Base-by-base conservation (phyloP, 176 grass and related monocot genomes). In the Oryza australiensis region DNA sequence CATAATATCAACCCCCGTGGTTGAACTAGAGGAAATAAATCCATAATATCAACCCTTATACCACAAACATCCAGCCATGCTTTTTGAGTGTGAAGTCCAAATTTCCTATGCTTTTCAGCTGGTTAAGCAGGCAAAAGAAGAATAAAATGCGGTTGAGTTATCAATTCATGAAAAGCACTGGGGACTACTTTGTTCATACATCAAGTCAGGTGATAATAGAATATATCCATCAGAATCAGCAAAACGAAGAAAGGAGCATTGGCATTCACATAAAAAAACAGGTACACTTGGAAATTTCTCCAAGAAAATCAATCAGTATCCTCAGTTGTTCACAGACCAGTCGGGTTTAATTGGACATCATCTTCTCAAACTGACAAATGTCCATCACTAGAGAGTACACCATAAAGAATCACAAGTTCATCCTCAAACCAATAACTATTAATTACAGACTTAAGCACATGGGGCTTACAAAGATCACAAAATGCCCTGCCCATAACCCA, bases 381-480 rank as follows among this genome's bases (percentile, higher is more conserved):
- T 62, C 78, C 72, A 85, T 77, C 68, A 66, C 83, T 82, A 67
- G 35, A 76, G 14, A 77, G 42, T 82, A 77, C 73, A 78, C 29
- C 74, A 76, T 23, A 63, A 86, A 90, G 67, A 83, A 90, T 78
- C 73, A 73, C 68, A 68, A 10, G 69, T 82, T 73, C 68, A 7
- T 82, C 64, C 72, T 78, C 79, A 79, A 60, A 86, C 74, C 62
- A 77, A 35, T 20, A 78, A 62, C 78, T 85, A 90, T 67, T 89
- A 86, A 82, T 90, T 90, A 90, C 88, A 90, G 73, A 86, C 67
- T 78, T 73, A 7, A 23, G 59, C 84, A 81, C 71, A 49, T 67
- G 73, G 48, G 78, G 73, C 57, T 77, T 71, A 62, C 66, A 73
- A 89, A 78, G 62, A 55, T 66, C 82, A 86, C 68, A 90, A 86